A percentile compares a stretch with the other conserved stretches of the same genome.
phyloP scores from a whole-genome alignment of 2,329 filamentous ascomycete genomes.

The Plenodomus biglobosus region DNA sequence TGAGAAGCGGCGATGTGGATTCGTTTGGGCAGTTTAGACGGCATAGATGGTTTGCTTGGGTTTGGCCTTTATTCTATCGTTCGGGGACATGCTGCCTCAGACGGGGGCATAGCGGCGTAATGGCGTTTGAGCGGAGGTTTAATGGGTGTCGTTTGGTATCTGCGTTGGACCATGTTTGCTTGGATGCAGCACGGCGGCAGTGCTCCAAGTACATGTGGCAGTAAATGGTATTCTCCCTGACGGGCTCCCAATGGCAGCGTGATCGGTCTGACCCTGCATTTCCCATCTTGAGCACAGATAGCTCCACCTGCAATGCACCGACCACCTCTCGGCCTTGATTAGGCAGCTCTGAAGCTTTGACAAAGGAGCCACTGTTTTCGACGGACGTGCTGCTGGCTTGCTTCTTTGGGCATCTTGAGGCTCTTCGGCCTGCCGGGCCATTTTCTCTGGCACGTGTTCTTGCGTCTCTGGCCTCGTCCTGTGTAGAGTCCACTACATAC shows the following conservation, averaged over 20 bases:
- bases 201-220: conserved; percentile 3
- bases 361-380: conserved; percentile 29
- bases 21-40: conserved; percentile 14
- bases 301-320: conserved; percentile 22
- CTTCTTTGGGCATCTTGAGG: conserved; percentile 29
- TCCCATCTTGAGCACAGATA: background rate
- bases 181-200: background rate
- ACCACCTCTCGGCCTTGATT: conserved; percentile 28
- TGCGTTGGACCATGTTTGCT: background rate
- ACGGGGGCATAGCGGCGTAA: conserved; percentile 25
- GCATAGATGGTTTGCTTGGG: conserved; percentile 18
- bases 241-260: background rate
- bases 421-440: conserved; percentile 1
- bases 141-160: conserved; percentile 24
- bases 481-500: no score
- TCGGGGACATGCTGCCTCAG: conserved; percentile 1
- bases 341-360: conserved; percentile 43
- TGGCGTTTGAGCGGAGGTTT: conserved; percentile 29
- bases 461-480: background rate
- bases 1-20: conserved; percentile 1
- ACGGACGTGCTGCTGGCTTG: conserved; percentile 21
- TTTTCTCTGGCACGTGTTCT: conserved; percentile 1
- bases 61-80: background rate
- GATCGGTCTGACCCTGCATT: conserved; percentile 8
- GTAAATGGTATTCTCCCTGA: conserved; percentile 5